A percentile compares a stretch with the other conserved stretches of the same genome.
Evolutionary conservation across 2,329 filamentous ascomycete species (phyloP).

Genomic region (Xylariales sp.): DNA sequence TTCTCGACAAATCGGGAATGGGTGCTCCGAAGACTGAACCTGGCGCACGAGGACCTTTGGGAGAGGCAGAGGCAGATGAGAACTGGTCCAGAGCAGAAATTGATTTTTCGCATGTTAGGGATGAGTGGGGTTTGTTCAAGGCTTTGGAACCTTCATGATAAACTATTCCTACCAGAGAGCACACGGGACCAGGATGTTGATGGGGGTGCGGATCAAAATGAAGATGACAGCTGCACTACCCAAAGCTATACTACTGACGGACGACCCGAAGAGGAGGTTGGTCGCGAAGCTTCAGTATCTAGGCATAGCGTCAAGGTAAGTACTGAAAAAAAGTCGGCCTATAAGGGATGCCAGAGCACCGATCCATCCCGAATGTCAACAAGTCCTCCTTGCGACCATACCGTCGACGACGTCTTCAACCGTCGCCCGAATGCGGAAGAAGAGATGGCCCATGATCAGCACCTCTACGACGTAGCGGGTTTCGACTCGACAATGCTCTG

Average conservation of each 20-base stretch:
- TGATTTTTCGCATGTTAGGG: constrained; percentile 9
- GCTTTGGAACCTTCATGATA: constrained; percentile 1
- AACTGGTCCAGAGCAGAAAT: constrained; percentile 1
- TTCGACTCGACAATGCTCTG: constrained; percentile 20
- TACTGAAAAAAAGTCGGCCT: too few species aligned
- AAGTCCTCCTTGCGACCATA: too few species aligned
- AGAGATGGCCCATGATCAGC: constrained; percentile 18
- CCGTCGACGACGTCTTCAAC: too few species aligned
- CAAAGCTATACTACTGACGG: too few species aligned
- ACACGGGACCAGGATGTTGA: constrained; percentile 8
- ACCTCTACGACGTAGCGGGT: constrained; percentile 26
- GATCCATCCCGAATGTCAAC: too few species aligned
- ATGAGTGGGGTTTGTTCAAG: not conserved
- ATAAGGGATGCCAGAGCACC: too few species aligned
- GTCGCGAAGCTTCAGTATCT: too few species aligned
- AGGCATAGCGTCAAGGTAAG: too few species aligned
- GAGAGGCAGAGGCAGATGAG: constrained; percentile 4
- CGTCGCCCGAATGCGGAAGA: too few species aligned
- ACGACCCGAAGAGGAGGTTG: too few species aligned
- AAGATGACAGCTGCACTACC: too few species aligned
- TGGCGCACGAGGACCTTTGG: constrained; percentile 16
- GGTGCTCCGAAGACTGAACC: constrained; percentile 15
- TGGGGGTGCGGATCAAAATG: constrained; percentile 2
- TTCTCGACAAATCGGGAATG: constrained; percentile 14
- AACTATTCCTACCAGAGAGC: not conserved